phyloP scores from a whole-genome alignment of 2,329 filamentous ascomycete species.

The Didymella pomorum region DNA sequence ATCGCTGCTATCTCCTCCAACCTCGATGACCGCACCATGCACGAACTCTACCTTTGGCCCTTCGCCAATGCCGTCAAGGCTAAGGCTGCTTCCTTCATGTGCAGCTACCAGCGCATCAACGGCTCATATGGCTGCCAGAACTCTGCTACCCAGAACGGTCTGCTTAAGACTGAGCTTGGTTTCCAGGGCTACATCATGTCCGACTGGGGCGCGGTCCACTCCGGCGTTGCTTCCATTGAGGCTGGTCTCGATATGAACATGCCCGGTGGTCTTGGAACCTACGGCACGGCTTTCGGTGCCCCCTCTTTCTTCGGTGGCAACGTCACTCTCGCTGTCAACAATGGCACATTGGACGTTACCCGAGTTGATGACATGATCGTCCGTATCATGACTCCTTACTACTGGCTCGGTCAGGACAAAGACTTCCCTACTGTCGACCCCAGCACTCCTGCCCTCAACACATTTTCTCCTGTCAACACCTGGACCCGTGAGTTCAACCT shows the following conservation, averaged over 20 bases:
- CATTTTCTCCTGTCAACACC: constrained; percentile 53
- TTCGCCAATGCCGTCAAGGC: constrained; percentile 69
- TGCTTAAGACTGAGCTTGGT: constrained; percentile 62
- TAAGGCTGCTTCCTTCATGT: constrained; percentile 69
- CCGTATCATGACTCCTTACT: constrained; percentile 58
- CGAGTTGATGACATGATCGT: constrained; percentile 58
- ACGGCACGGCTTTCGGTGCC: constrained; percentile 35
- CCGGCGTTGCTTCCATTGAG: constrained; percentile 54
- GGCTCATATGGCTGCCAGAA: constrained; percentile 50
- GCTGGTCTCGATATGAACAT: constrained; percentile 61
- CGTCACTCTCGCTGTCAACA: constrained; percentile 50
- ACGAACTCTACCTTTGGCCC: constrained; percentile 72
- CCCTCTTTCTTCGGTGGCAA: constrained; percentile 57
- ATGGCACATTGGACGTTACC: constrained; percentile 51
- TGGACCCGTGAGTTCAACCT: constrained; percentile 48
- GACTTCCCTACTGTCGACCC: constrained; percentile 51
- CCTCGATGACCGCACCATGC: constrained; percentile 70
- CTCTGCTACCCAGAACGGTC: constrained; percentile 56
- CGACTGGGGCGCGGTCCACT: constrained; percentile 57
- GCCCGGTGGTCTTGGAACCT: constrained; percentile 48
- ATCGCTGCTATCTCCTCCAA: constrained; percentile 67
- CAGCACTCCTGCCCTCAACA: constrained; percentile 41
- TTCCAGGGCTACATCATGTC: constrained; percentile 58
- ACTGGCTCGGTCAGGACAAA: constrained; percentile 54
- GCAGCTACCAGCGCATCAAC: constrained; percentile 55